Evolutionary conservation across 31 red algal genomes (phyloP), one percentile per base, ranked within the genome.

Genomic region (Asparagopsis taxiformis): DNA sequence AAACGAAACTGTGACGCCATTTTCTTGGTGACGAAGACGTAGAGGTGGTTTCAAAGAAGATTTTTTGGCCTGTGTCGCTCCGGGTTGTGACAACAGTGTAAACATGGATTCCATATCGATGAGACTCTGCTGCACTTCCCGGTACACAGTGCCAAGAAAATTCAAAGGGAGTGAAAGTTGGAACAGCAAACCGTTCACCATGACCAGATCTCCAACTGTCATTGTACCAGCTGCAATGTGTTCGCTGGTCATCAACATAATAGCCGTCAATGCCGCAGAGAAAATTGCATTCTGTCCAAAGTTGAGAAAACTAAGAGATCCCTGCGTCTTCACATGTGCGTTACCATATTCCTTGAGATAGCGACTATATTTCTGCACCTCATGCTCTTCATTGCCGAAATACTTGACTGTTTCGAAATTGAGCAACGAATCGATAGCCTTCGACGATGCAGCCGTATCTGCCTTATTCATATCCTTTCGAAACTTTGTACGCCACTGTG

Each of bases 351-450:
- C 62, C 25, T 65, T 70, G 20, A 99, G 72, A 49, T 56, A 83
- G 11, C 51, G 52, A 10, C 72, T 78, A 63, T 99, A 99, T 55
- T 95, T 79, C 33, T 75, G 34, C 20, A 88, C 75, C 56, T 99
- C 96, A 59, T 84, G 72, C 23, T 85, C 82, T 65, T 99, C 96
- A 20, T 91, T 93, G 29, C 81, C 85, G 50, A 99, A 99, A 50
- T 91, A 91, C 83, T 99, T 99, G 20, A 99, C 96, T 10, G 91
- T 99, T 66, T 99, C 96, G 64, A 80, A 99, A 77, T 99, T 99
- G 2, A 99, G 53, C 61, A 99, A 74, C 8, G 86, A 89, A 61
- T 99, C 96, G 31, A 94, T 61, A 16, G 91, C 87, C 71, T 94
- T 94, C 22, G 80, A 85, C 19, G 72, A 79, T 3, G 96, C 96